Percentiles rank a stretch among this genome's conserved stretches.
These are phyloP conservation scores for Ramaria sp. DNA, from an alignment of 768 basidiomycete genomes.

Conservation along the genomic window DNA sequence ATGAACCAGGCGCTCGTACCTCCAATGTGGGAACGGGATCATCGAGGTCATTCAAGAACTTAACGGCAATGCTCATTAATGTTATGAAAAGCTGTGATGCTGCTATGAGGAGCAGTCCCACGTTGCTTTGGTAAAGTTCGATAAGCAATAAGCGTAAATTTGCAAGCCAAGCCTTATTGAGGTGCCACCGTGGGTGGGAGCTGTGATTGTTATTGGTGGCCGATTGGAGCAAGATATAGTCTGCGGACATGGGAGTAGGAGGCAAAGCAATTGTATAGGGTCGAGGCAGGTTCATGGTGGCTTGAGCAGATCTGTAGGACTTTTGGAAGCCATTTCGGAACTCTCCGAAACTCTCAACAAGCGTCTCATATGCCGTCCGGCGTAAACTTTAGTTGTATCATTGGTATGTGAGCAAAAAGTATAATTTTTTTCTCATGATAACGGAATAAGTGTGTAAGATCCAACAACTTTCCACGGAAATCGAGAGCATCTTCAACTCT, in stretches of 20 bases:
- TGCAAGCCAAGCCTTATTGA: not conserved
- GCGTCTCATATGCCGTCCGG: too few relatives aligned
- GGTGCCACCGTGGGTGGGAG: not conserved
- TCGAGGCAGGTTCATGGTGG: not conserved
- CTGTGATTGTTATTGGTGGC: not conserved
- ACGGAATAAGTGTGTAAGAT: too few relatives aligned
- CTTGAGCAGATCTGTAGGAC: not conserved
- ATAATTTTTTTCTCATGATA: too few relatives aligned
- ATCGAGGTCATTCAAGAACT: constrained; percentile 45
- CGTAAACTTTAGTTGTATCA: too few relatives aligned
- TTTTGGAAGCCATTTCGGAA: not conserved
- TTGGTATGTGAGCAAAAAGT: too few relatives aligned
- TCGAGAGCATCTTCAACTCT: too few relatives aligned
- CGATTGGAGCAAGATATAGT: not conserved
- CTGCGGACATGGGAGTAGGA: not conserved
- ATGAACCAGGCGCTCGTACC: constrained; percentile 23
- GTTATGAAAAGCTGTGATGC: constrained; percentile 49
- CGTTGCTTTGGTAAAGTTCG: constrained; percentile 27
- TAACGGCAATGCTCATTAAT: constrained; percentile 52
- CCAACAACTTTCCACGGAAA: too few relatives aligned
- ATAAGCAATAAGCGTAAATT: not conserved
- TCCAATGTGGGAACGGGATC: constrained; percentile 47
- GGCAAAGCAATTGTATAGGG: constrained; percentile 1
- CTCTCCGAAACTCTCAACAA: not conserved
- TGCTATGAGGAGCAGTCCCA: constrained; percentile 49